Base-by-base conservation (phyloP, 371 early-diverging fungal species). In the Mucor saturninus region DNA sequence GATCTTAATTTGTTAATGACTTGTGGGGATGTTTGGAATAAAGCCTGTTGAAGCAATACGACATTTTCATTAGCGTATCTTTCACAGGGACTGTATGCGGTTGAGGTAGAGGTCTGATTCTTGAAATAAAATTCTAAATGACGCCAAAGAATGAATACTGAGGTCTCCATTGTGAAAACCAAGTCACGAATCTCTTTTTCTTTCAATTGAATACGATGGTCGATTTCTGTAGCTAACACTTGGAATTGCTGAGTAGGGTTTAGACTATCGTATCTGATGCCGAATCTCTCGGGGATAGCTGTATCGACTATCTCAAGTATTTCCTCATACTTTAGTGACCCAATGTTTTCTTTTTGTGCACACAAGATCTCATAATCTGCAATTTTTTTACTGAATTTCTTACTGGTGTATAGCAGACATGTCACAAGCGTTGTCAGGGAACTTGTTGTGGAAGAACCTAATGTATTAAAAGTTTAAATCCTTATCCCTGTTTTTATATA, bases 221-320 rank as follows among this genome's bases (percentile, higher is more conserved):
- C 49, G 30, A 76, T 56, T 38, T 76, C 74, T 13, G 62, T 58
- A 1, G 60, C 29, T 9, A 76, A 53, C 3, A 76, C 54, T 31
- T 76, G 76, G 14, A 64, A 60, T 60, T 76, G 71, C 10, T 76
- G 76, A 2, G 68, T 60, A 28, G 68, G 74, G 30, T 68, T 73
- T 28, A 76, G 43, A 32, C 62, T 61, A 35, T 76, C 74, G 29
- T 63, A 76, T 29, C 68, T 59, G 43, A 76, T 69, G 42, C 62
- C 62, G 21, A 76, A 62, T 3, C 49, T 49, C 26, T 54, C 39
- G 38, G 72, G 75, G 45, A 73, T 73, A 3, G 76, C 76, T 2
- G 65, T 68, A 10, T 65, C 54, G 5, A 62, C 66, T 53, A 76
- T 54, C 26, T 73, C 73, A 1, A 66, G 66, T 1, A 71, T 62